Evolutionary conservation across 768 basidiomycete genomes (phyloP).

Genomic region (Termitomyces eurrhizus): DNA sequence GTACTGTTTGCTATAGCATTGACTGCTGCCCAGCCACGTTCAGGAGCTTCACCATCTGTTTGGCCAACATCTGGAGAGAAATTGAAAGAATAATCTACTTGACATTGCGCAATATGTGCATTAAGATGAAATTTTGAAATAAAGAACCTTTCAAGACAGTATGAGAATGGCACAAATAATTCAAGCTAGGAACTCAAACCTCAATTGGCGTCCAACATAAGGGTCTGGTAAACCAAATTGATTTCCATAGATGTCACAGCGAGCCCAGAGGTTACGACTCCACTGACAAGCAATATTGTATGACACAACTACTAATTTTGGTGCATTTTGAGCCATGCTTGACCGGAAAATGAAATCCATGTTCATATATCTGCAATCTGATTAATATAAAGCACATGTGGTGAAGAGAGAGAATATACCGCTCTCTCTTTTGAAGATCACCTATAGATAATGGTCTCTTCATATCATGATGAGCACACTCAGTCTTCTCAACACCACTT

Average conservation of each 20-base stretch:
- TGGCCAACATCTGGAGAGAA: too few relatives aligned
- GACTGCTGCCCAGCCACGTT: constrained; percentile 26
- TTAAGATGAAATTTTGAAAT: constrained; percentile 25
- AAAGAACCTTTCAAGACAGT: constrained; percentile 9
- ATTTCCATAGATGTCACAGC: too few relatives aligned
- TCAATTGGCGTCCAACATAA: neutral
- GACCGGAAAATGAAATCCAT: too few relatives aligned
- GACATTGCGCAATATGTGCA: constrained; percentile 21
- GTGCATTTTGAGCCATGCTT: too few relatives aligned
- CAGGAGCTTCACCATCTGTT: constrained; percentile 32
- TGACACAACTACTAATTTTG: too few relatives aligned
- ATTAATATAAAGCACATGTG: constrained; percentile 17
- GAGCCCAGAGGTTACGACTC: too few relatives aligned
- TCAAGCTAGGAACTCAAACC: neutral
- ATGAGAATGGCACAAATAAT: neutral
- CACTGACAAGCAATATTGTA: too few relatives aligned
- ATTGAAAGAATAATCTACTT: constrained; percentile 20
- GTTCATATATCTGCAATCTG: neutral
- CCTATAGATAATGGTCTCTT: constrained; percentile 14
- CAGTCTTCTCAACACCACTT: constrained; percentile 23
- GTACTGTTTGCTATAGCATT: constrained; percentile 26
- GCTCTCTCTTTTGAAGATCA: neutral
- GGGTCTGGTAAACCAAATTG: constrained; percentile 1
- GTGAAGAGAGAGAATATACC: constrained; percentile 22
- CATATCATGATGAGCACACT: constrained; percentile 28